Evolutionary conservation across 768 basidiomycete species (phyloP), one percentile per base, ranked within the genome.

Genomic region (Cubamyces sp.): DNA sequence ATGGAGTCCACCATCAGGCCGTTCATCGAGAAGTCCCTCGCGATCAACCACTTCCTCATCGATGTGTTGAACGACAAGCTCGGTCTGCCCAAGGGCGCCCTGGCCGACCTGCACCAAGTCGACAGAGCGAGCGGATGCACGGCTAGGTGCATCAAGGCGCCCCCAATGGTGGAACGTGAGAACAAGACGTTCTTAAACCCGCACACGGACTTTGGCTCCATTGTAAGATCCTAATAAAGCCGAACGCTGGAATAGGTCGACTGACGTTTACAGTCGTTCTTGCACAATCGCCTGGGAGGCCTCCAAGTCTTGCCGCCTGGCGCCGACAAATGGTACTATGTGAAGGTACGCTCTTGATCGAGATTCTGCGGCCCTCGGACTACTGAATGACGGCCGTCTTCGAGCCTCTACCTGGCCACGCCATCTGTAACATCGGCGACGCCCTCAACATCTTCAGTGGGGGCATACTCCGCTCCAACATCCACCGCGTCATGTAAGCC

Each of bases 231-330:
- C 43, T 21, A 23, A 23, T 34, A 9, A 1, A 7, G 11, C 2
- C 3, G 51, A 0, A 47, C 3, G n/a, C 11, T 34, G 1, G 9
- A 5, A 25, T n/a, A 5, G 3, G 34, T 43, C 5, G 16, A 59
- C 45, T 18, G 3, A n/a, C 11, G 11, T 30, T 5, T 21, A 9
- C 60, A 87, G 83, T 85, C 86, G 0, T 84, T 90, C 75, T 74
- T 91, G 59, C 86, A 89, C 67, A 90, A 90, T 69, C 80, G 79
- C 1, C 80, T 90, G 0, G 88, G 89, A 3, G 89, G 89, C 0
- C 75, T 91, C 3, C 89, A 90, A 62, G 87, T 90, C 0, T 76
- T 88, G 49, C 80, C 81, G 0, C 87, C 87, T 1, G 86, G 84
- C 15, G 69, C 79, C 6, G 81, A 85, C 25, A 71, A 80, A 21